Percentiles rank a stretch among this genome's conserved stretches.
These are phyloP conservation scores for Sporothrix dimorphospora DNA, from an alignment of 2,329 filamentous ascomycete genomes.

Conservation along the genomic window DNA sequence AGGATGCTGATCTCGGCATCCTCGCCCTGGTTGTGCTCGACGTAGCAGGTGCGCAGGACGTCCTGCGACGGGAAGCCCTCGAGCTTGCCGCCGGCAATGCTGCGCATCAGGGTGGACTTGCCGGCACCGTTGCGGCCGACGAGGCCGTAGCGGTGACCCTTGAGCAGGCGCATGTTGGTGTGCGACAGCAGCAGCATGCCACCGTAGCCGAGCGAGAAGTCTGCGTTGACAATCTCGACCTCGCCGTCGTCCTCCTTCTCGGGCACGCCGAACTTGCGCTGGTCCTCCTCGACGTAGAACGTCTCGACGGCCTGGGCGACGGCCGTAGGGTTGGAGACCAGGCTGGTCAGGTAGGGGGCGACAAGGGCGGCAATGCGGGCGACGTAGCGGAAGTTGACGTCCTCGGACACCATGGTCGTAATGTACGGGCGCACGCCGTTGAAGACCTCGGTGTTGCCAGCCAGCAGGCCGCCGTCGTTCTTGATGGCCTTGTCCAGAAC, in stretches of 20 bases:
- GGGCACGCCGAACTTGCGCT: conserved; percentile 82
- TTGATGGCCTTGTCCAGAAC: conserved; percentile 77
- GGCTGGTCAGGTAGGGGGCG: conserved; percentile 72
- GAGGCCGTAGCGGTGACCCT: conserved; percentile 91
- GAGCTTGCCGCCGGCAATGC: conserved; percentile 91
- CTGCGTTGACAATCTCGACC: conserved; percentile 93
- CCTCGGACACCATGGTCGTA: conserved; percentile 81
- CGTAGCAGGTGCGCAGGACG: conserved; percentile 92
- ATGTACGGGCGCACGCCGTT: conserved; percentile 73
- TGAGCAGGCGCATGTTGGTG: conserved; percentile 85
- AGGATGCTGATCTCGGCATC: conserved; percentile 96
- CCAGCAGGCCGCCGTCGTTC: conserved; percentile 57
- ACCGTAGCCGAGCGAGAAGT: conserved; percentile 96
- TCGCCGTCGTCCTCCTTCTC: conserved; percentile 90
- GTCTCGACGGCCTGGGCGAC: conserved; percentile 75
- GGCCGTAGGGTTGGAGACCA: conserved; percentile 65
- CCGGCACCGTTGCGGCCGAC: conserved; percentile 99
- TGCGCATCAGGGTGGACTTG: conserved; percentile 89
- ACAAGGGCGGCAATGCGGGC: conserved; percentile 71
- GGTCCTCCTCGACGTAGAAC: conserved; percentile 80
- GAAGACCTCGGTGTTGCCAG: conserved; percentile 66
- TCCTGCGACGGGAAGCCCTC: conserved; percentile 95
- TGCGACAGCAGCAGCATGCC: conserved; percentile 96
- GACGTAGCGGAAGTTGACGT: conserved; percentile 80
- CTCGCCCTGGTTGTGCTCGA: conserved; percentile 98